These are phyloP conservation scores for Pleurotus ostreatus DNA, from an alignment of 768 basidiomycete genomes.

Conservation along the genomic window DNA sequence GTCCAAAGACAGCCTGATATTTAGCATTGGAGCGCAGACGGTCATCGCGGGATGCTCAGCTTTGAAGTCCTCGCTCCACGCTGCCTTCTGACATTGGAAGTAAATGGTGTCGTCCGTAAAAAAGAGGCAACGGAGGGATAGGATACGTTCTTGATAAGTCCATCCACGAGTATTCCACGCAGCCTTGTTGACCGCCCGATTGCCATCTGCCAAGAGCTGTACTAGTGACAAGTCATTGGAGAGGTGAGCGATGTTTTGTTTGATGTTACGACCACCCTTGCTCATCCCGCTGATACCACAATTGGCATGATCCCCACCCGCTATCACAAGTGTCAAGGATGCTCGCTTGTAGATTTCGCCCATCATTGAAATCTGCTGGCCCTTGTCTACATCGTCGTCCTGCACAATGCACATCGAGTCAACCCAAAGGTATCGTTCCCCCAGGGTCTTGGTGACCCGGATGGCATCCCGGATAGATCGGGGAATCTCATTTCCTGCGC, in stretches of 20 bases:
- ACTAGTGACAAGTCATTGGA: not conserved
- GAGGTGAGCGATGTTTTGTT: not conserved
- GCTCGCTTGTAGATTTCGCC: conserved; percentile 1
- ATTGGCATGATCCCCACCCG: not conserved
- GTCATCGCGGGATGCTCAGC: not conserved
- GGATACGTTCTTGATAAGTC: not conserved
- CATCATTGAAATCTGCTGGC: not conserved
- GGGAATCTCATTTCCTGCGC: not conserved
- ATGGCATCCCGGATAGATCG: not conserved
- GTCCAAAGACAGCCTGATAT: not conserved
- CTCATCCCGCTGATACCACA: not conserved
- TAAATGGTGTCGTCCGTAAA: not conserved
- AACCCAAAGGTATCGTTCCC: not conserved
- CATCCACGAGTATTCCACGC: not conserved
- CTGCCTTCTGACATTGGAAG: not conserved
- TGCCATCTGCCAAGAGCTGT: not conserved
- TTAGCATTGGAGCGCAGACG: not conserved
- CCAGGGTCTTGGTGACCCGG: not conserved
- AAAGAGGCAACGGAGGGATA: not conserved
- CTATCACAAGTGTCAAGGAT: not conserved
- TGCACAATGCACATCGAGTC: conserved; percentile 4
- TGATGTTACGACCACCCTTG: not conserved
- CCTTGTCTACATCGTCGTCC: not conserved
- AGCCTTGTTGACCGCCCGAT: not conserved
- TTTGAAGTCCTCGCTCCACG: not conserved